A percentile compares a stretch with the other conserved stretches of the same genome.
Conservation (phyloP, 208 protist species). For the Trypanosoma avium region DNA sequence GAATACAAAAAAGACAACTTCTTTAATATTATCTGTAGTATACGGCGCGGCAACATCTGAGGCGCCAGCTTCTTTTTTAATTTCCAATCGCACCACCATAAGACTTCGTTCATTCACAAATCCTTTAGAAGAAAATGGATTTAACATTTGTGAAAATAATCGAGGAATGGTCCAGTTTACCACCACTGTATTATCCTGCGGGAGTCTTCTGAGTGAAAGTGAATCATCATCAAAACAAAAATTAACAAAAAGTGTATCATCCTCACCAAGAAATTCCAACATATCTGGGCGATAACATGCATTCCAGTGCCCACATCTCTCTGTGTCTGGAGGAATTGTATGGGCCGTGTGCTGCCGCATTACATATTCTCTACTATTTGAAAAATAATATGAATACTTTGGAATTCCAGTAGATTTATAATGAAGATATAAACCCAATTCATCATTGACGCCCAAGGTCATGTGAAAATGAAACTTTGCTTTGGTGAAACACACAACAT, state of each 20-base stretch:
- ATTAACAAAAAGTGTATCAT: conserved; percentile 55
- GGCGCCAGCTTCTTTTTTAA: conserved; percentile 35
- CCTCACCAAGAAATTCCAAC: conserved; percentile 43
- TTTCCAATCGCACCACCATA: conserved; percentile 55
- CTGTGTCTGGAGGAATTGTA: conserved; percentile 67
- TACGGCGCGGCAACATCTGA: conserved; percentile 33
- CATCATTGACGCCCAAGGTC: conserved; percentile 39
- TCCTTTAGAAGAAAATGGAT: conserved; percentile 68
- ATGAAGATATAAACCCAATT: conserved; percentile 83
- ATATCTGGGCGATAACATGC: conserved; percentile 62
- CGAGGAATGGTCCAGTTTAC: conserved; percentile 70
- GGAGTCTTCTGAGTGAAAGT: conserved; percentile 33
- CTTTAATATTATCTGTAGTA: conserved; percentile 37
- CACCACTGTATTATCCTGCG: conserved; percentile 31
- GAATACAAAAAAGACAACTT: conserved; percentile 78
- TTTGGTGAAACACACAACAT: conserved; percentile 56
- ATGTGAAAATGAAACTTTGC: conserved; percentile 90
- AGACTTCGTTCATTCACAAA: conserved; percentile 52
- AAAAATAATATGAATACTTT: conserved; percentile 90
- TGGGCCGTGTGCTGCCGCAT: conserved; percentile 90
- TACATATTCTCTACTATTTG: conserved; percentile 49
- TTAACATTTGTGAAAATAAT: conserved; percentile 60
- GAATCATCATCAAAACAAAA: conserved; percentile 82
- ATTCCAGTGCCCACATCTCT: conserved; percentile 90
- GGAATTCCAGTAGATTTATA: conserved; percentile 85